Conservation (phyloP, 2,329 filamentous ascomycete species). For the Microdochium bolleyi region DNA sequence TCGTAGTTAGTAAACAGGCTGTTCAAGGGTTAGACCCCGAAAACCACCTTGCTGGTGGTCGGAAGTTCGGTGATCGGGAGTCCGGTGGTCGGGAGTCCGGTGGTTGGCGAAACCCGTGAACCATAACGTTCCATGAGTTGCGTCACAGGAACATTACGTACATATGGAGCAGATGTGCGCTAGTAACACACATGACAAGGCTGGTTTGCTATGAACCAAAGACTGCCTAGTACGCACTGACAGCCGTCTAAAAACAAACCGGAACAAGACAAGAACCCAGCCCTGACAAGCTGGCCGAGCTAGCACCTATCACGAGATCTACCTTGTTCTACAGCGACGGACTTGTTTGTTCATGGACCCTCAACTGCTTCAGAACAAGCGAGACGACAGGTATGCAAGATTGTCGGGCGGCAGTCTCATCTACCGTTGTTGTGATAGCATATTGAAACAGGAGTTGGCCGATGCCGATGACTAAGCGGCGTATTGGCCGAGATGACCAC, state of each 20-base stretch:
- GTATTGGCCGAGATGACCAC: not conserved
- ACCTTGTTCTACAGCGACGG: too few relatives aligned
- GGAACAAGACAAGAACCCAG: not conserved
- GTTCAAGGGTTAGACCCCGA: not conserved
- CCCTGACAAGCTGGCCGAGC: not conserved
- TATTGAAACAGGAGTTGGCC: too few relatives aligned
- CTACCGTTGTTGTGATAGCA: too few relatives aligned
- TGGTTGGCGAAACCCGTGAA: not conserved
- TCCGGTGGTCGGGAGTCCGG: not conserved
- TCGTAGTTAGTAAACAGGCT: not conserved
- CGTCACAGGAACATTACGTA: not conserved
- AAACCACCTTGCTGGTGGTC: not conserved
- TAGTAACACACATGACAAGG: not conserved
- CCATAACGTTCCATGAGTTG: not conserved
- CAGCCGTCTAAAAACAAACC: not conserved
- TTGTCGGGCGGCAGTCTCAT: too few relatives aligned
- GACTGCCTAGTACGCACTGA: not conserved
- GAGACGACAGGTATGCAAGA: too few relatives aligned
- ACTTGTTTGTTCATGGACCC: too few relatives aligned
- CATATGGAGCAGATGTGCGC: not conserved
- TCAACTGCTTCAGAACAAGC: too few relatives aligned
- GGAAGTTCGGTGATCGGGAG: too few relatives aligned
- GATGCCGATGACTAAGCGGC: not conserved
- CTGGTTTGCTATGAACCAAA: not conserved
- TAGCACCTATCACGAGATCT: too few relatives aligned